These are phyloP conservation scores for Gynochthodes officinalis DNA, from an alignment of 257 asterid species.

Conservation along the genomic window DNA sequence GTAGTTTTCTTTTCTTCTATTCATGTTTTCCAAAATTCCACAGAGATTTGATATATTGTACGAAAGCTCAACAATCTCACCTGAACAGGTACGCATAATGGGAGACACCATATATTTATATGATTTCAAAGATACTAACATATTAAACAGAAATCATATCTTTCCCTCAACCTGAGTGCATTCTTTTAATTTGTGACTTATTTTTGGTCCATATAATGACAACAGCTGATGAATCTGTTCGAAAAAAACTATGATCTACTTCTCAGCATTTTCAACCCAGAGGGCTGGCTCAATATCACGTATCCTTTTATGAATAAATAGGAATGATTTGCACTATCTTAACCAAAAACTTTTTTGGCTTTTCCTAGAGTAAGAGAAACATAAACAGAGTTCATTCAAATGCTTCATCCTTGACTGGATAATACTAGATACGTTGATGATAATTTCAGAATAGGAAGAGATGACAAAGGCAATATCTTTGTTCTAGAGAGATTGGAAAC, in stretches of 20 bases:
- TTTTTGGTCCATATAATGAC: not conserved
- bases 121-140: too few species aligned
- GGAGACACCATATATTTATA: too few species aligned
- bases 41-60: constrained; percentile 75
- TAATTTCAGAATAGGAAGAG: constrained; percentile 79
- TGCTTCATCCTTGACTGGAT: constrained; percentile 19
- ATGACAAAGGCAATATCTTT: constrained; percentile 79
- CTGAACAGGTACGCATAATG: constrained; percentile 52
- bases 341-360: not conserved
- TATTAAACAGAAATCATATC: too few species aligned
- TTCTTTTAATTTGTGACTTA: not conserved
- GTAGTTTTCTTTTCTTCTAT: not conserved
- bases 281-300: constrained; percentile 96
- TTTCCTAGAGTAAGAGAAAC: not conserved
- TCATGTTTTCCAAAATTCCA: constrained; percentile 13
- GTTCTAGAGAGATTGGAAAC: constrained; percentile 43
- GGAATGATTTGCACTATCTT: not conserved
- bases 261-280: constrained; percentile 77
- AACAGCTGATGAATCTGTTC: constrained; percentile 76
- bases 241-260: constrained; percentile 72
- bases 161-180: not conserved
- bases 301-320: constrained; percentile 34
- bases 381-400: not conserved
- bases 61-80: constrained; percentile 58
- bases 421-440: constrained; percentile 67